Base-by-base conservation (phyloP, 2,329 filamentous ascomycete genomes). In the Colletotrichum gigasporum region DNA sequence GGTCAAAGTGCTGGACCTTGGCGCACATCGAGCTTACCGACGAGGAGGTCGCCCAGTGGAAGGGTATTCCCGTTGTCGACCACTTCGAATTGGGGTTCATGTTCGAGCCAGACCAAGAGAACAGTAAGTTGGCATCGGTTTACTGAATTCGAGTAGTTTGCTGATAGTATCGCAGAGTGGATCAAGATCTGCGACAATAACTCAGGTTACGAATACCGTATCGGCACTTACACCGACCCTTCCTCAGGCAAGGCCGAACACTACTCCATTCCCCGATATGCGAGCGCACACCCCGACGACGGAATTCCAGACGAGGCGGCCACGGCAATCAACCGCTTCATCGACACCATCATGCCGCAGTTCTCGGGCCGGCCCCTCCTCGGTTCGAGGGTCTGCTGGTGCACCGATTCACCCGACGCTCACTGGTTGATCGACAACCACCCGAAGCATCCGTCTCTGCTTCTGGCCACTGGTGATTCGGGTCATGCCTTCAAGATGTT, bases 341-440 rank as follows among this genome's bases (percentile, higher is more conserved):
- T 68, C 42, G 58, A 63, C 28, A 55, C 66, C 7, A 63, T 70
- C 6, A 71, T 71, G 57, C 70, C 71, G 0, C 68, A 71, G 16
- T 72, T 72, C 45, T 65, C 68, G 0, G 68, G 65, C n/a, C 65
- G 68, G 1, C 71, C 70, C 4, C 67, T 71, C 7, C 47, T 72
- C 1, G 66, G 69, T 9, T 63, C 69, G 5, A 56, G 63, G 12
- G 67, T 72, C 14, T 76, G 74, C 53, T 76, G 74, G 74, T 76
- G 75, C 41, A 75, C 73, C 0, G 74, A 76, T 26, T 72, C 74
- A 0, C 74, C 71, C 6, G 73, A 76, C 44, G 74, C 76, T 51
- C 74, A 76, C 57, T 76, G 71, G 26, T 68, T 76, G 1, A 69
- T 76, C 10, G 74, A 76, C 39, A 58, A 57, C 14, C 67, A 71